Evolutionary conservation across 768 basidiomycete species (phyloP), one percentile per base, ranked within the genome.

Genomic region (Mycena capillaripes): DNA sequence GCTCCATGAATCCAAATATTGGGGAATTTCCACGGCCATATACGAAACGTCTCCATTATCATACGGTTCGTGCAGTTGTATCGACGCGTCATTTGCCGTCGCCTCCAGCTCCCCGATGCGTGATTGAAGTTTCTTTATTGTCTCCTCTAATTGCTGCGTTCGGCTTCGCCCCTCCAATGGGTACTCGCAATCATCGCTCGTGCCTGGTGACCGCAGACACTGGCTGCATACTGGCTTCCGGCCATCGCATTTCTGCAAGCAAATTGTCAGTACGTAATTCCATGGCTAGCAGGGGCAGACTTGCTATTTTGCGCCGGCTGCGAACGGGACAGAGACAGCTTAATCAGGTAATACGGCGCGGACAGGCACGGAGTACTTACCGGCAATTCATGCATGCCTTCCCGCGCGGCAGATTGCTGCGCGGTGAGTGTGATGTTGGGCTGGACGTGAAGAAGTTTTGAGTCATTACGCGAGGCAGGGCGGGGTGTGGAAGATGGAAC

Each of bases 111-210:
- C 83, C 34, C 78, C 80, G 5, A 90, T 81, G 25, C 88, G 84
- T 7, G 78, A 77, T 66, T 86, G 83, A 14, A 91, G 77, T 17
- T 84, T 81, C 0, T 82, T 79, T 12, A 90, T 80, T 7, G 86
- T 80, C 27, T 86, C 84, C 75, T 90, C 88, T 6, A 91, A 77
- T 0, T 83, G 73, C 72, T 90, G 81, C 0, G 85, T 86, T 11
- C 80, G 82, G 0, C 88, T 84, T 17, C 83, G 83, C 19, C 85
- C 86, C 14, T 78, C 79, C 5, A 82, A 86, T 3, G 85, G 85
- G 74, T 90, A 91, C 79, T 91, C 90, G 72, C 90, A 91, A 67
- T 91, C 89, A 2, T 86, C 86, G 2, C 80, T 80, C 4, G 78
- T 78, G 8, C 86, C 82, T 34, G 84, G 81, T 0, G 85, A 84